phyloP scores from a whole-genome alignment of 352 stramenopile genomes.

The Elongisporangium undulatum region DNA sequence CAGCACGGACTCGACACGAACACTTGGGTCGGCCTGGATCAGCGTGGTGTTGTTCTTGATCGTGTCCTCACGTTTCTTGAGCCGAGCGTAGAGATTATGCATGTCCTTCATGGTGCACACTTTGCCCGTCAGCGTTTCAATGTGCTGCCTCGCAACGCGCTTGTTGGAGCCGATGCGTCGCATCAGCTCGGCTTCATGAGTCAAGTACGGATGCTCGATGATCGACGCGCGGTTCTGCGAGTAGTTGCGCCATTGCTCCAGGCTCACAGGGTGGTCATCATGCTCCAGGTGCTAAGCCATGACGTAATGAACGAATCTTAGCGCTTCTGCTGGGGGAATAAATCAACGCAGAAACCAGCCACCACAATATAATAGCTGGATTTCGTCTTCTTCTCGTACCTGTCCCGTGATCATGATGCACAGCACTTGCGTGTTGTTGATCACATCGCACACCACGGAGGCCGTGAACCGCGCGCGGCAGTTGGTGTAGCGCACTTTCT shows the following conservation, averaged over 20 bases:
- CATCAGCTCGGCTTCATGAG: conserved; percentile 70
- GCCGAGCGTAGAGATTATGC: conserved; percentile 65
- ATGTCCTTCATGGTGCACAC: conserved; percentile 81
- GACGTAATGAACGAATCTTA: not conserved
- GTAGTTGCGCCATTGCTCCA: conserved; percentile 75
- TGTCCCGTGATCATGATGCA: conserved; percentile 61
- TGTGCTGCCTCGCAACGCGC: conserved; percentile 47
- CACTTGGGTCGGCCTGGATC: conserved; percentile 11
- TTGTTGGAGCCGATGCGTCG: conserved; percentile 69
- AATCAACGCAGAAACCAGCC: not conserved
- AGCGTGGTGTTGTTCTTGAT: conserved; percentile 40
- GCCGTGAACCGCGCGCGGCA: conserved; percentile 68
- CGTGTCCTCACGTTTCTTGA: conserved; percentile 54
- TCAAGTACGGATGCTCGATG: conserved; percentile 63
- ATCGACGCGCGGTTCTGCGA: conserved; percentile 73
- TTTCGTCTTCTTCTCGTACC: conserved; percentile 2
- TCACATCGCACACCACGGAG: conserved; percentile 44
- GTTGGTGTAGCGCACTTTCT: conserved; percentile 67
- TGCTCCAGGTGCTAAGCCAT: conserved; percentile 48
- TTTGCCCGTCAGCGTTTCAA: conserved; percentile 59
- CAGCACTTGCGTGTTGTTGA: conserved; percentile 43
- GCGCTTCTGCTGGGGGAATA: not conserved
- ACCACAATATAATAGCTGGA: not conserved
- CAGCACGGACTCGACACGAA: conserved; percentile 46
- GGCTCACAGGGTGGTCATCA: conserved; percentile 53